phyloP scores from a whole-genome alignment of 2,329 filamentous ascomycete species.

The Epichloe sibirici region DNA sequence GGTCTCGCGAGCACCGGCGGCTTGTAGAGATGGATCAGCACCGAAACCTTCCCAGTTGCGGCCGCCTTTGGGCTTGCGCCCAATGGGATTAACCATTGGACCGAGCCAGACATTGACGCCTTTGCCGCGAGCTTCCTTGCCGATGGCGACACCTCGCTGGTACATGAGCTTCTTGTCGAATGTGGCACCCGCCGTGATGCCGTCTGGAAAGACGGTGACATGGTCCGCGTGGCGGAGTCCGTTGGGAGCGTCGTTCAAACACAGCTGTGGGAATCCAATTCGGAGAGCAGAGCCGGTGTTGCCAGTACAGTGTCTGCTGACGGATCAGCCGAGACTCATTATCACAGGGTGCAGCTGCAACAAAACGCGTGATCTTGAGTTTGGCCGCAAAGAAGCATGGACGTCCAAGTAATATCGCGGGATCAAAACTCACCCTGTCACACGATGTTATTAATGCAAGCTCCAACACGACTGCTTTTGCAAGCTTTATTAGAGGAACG shows the following conservation, averaged over 20 bases:
- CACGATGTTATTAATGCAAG: neutral
- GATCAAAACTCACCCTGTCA: constrained; percentile 3
- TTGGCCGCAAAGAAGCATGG: neutral
- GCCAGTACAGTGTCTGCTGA: constrained; percentile 51
- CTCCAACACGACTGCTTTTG: neutral
- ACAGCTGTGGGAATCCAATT: constrained; percentile 60
- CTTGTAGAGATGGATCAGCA: constrained; percentile 60
- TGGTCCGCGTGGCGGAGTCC: constrained; percentile 64
- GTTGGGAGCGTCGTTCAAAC: constrained; percentile 58
- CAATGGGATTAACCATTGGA: constrained; percentile 58
- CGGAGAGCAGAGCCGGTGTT: constrained; percentile 62
- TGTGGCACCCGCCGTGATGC: constrained; percentile 65
- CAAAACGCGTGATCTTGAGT: neutral
- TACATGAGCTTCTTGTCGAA: constrained; percentile 64
- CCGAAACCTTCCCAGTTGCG: constrained; percentile 69
- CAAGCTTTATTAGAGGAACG: neutral
- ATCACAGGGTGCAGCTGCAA: neutral
- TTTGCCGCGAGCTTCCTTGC: constrained; percentile 61
- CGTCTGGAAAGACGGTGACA: constrained; percentile 64
- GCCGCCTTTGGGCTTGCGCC: constrained; percentile 59
- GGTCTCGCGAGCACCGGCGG: constrained; percentile 62
- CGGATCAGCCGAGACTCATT: neutral
- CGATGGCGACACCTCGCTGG: constrained; percentile 53
- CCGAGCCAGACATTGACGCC: constrained; percentile 61
- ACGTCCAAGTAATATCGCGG: neutral